Percentiles rank a stretch among this genome's conserved stretches.
Conservation (phyloP, 768 basidiomycete genomes). For the Rhizopogon vinicolor region DNA sequence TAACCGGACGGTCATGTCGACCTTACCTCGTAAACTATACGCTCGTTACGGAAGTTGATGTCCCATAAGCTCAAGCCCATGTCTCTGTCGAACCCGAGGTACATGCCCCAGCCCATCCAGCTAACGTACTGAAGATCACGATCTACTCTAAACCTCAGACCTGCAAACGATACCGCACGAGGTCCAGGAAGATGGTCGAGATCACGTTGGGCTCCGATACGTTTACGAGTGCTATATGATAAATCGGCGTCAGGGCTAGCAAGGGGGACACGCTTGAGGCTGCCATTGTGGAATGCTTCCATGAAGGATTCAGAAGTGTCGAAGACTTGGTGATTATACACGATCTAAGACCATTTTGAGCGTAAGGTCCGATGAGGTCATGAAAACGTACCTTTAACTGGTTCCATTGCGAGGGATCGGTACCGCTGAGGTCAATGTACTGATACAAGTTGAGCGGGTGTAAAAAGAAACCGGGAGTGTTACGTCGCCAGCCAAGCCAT, state of each 20-base stretch:
- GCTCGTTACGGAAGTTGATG: constrained; percentile 49
- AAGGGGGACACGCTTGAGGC: constrained; percentile 38
- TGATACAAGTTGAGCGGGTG: constrained; percentile 52
- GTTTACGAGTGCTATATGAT: constrained; percentile 44
- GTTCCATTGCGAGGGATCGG: constrained; percentile 47
- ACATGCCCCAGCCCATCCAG: constrained; percentile 67
- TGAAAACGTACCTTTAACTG: constrained; percentile 37
- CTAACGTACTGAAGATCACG: constrained; percentile 46
- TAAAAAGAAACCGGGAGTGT: constrained; percentile 47
- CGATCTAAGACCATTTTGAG: constrained; percentile 29
- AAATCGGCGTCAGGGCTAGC: constrained; percentile 28
- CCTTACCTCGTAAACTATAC: constrained; percentile 57
- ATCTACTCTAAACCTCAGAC: constrained; percentile 55
- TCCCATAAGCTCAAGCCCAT: constrained; percentile 65
- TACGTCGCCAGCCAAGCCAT: constrained; percentile 49
- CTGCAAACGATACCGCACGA: constrained; percentile 56
- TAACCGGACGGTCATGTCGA: background rate
- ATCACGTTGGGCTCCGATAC: constrained; percentile 38
- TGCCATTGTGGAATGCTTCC: constrained; percentile 48
- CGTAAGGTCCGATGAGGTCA: background rate
- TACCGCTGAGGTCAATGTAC: constrained; percentile 54
- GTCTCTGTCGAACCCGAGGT: constrained; percentile 59
- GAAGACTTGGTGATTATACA: constrained; percentile 61
- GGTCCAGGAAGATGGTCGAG: constrained; percentile 65
- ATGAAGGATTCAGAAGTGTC: constrained; percentile 42